Conservation (phyloP, 2,329 filamentous ascomycete genomes). For the Diaporthe amygdali region DNA sequence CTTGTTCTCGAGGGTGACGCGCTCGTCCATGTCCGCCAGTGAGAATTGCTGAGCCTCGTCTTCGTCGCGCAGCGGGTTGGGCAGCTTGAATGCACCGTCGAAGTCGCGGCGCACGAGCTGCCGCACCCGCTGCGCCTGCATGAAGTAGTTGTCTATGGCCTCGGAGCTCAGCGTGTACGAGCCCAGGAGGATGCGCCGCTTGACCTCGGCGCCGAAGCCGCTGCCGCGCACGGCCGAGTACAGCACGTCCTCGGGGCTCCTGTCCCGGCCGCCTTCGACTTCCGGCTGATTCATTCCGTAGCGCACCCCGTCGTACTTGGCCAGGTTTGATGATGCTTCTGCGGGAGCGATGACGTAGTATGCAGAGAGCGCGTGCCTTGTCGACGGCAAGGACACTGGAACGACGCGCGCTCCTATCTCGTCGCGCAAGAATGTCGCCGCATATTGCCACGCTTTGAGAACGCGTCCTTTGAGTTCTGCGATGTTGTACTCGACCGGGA, state of each 20-base stretch:
- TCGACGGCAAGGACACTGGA: slow-evolving; percentile 81
- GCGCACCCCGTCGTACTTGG: slow-evolving; percentile 96
- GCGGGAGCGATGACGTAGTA: slow-evolving; percentile 97
- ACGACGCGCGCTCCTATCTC: slow-evolving; percentile 73
- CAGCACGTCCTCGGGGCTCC: slow-evolving; percentile 66
- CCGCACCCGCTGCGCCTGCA: slow-evolving; percentile 88
- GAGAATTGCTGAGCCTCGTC: slow-evolving; percentile 52
- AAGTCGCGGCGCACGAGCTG: slow-evolving; percentile 87
- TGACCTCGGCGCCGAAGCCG: slow-evolving; percentile 85
- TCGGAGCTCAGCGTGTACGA: slow-evolving; percentile 89
- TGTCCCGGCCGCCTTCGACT: slow-evolving; percentile 38
- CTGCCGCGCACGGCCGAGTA: slow-evolving; percentile 77
- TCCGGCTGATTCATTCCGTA: slow-evolving; percentile 51
- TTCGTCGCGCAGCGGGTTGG: slow-evolving; percentile 68
- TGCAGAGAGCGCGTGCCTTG: slow-evolving; percentile 83
- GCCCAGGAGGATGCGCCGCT: slow-evolving; percentile 84
- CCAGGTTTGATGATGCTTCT: slow-evolving; percentile 93
- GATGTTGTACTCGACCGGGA: slow-evolving; percentile 86
- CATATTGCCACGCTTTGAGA: slow-evolving; percentile 70
- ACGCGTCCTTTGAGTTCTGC: slow-evolving; percentile 75
- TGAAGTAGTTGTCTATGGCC: slow-evolving; percentile 95
- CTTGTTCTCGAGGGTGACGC: slow-evolving; percentile 58
- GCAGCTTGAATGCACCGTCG: slow-evolving; percentile 73
- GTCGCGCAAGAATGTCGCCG: slow-evolving; percentile 62
- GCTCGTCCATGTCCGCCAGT: slow-evolving; percentile 64